Evolutionary conservation across 1,139 yeast species (phyloP).

Genomic region (Eremothecium cymbalariae): DNA sequence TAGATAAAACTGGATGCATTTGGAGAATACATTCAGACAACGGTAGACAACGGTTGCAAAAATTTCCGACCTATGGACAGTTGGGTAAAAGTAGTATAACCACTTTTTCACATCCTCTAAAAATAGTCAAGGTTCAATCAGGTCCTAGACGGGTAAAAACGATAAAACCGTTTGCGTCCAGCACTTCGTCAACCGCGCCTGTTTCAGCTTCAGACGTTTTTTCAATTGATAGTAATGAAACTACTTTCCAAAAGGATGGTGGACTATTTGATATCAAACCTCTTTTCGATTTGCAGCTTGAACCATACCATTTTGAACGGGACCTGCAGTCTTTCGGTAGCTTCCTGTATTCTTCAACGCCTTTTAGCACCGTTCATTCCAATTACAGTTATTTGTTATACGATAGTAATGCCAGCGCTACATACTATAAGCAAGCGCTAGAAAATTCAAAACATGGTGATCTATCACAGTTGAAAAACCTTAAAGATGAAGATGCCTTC

Average conservation of each 20-base stretch:
- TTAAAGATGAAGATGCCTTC: slow-evolving; percentile 22
- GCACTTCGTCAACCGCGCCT: too few relatives aligned
- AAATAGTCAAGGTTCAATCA: background rate
- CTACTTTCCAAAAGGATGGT: too few relatives aligned
- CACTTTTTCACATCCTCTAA: background rate
- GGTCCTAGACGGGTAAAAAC: too few relatives aligned
- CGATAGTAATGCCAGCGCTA: slow-evolving; percentile 9
- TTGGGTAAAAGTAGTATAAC: background rate
- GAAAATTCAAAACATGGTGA: slow-evolving; percentile 10
- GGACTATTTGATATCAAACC: slow-evolving; percentile 5
- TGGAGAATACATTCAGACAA: slow-evolving; percentile 1
- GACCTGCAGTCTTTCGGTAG: slow-evolving; percentile 2
- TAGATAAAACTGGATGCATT: background rate
- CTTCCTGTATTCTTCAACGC: background rate
- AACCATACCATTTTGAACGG: slow-evolving; percentile 10
- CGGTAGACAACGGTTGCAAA: slow-evolving; percentile 1
- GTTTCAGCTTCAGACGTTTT: too few relatives aligned
- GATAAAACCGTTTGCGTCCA: too few relatives aligned
- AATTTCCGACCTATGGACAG: slow-evolving; percentile 3
- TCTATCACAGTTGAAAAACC: slow-evolving; percentile 4
- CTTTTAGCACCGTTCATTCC: slow-evolving; percentile 1
- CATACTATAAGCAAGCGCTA: slow-evolving; percentile 10
- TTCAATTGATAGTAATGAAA: too few relatives aligned
- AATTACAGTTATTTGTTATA: slow-evolving; percentile 10
- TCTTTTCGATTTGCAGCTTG: slow-evolving; percentile 11